Base-by-base conservation (phyloP, 345 rosid genomes). In the Boechera divaricarpa region DNA sequence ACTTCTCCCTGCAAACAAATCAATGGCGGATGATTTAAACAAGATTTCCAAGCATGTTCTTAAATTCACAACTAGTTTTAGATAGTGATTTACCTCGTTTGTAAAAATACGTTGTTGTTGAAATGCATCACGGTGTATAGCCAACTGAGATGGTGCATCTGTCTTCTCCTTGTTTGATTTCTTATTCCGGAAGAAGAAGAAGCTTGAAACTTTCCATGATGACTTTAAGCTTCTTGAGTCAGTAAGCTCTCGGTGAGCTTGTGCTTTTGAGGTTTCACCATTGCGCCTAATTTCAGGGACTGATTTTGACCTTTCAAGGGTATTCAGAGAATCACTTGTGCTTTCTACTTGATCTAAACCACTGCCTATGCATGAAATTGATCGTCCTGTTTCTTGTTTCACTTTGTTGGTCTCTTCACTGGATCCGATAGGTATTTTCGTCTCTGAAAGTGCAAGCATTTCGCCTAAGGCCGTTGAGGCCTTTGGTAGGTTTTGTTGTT, bases 381-480 rank as follows among this genome's bases (percentile, higher is more conserved):
- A 87, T 64, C 79, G 83, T 79, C 82, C 81, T 4, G 73, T 67
- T 76, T 85, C 86, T 74, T 78, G 87, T 53, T 79, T 85, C 68
- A 66, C 80, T 29, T 63, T 80, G 52, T 18, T 65, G 70, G 16
- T 75, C 79, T 74, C 86, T 55, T 80, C 89, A 63, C 82, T 87
- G 57, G 77, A 67, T 72, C 55, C 80, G 36, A 57, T 63, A 12
- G 80, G 73, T 56, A 81, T 82, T 81, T 81, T 89, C 4, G 82
- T 61, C 78, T 88, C 92, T 51, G 89, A 86, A 38, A 96, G 91
- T 26, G 94, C 86, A 85, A 95, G 99, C 98, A 96, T 93, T 81
- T 93, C 98, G 6, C 99, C 98, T 73, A 93, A 79, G 21, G 96
- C 92, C 39, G 89, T 90, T 56, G 97, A 93, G 80, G 88, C 85